Evolutionary conservation across 495 filamentous ascomycete genomes (phyloP).

Genomic region (Penicillium chermesinum): DNA sequence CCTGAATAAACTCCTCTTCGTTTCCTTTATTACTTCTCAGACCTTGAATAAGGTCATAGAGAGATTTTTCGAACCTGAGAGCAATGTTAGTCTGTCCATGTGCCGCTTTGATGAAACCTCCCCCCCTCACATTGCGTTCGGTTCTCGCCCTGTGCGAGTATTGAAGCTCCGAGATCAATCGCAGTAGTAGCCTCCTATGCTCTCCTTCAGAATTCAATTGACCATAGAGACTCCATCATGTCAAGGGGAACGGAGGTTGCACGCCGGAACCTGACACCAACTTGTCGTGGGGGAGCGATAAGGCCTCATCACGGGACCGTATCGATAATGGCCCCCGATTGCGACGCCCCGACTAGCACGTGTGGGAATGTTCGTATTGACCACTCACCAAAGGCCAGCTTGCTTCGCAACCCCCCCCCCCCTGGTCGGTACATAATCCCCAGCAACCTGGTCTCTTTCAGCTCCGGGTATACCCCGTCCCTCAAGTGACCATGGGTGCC

Average conservation of each 20-base stretch:
- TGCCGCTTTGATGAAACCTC: neutral
- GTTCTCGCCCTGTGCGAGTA: neutral
- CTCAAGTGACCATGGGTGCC: conserved; percentile 14
- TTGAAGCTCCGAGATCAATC: conserved; percentile 2
- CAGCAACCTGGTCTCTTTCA: neutral
- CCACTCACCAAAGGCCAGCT: neutral
- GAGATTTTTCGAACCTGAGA: conserved; percentile 92
- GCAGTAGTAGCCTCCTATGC: neutral
- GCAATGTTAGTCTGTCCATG: conserved; percentile 2
- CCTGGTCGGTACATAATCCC: neutral
- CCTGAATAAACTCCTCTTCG: conserved; percentile 89
- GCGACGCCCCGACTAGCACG: neutral
- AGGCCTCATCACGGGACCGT: conserved; percentile 6
- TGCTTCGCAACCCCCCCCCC: neutral
- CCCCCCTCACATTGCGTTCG: conserved; percentile 2
- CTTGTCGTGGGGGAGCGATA: conserved; percentile 5
- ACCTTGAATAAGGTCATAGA: conserved; percentile 97
- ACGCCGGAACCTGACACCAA: too few species aligned
- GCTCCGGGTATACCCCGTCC: neutral
- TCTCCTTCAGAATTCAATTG: neutral
- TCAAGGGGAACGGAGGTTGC: too few species aligned
- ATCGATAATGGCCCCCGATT: neutral
- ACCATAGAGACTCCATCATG: neutral
- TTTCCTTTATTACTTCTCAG: conserved; percentile 88
- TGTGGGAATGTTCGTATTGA: neutral